Base-by-base conservation (phyloP, 768 basidiomycete genomes). In the Podaxis sp. region DNA sequence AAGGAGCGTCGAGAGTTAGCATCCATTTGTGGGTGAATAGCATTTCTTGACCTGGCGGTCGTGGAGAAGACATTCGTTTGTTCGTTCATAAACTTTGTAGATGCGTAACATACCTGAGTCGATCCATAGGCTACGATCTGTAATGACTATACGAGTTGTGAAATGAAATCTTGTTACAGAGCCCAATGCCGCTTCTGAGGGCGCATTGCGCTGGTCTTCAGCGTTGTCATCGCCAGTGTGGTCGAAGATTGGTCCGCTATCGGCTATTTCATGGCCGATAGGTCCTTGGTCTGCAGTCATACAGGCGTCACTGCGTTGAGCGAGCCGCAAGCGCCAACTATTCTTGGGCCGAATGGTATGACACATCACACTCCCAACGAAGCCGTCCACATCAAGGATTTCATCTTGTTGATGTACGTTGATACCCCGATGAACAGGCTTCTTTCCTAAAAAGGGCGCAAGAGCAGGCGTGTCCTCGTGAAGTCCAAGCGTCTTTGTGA, bases 1-100 rank as follows among this genome's bases (percentile, higher is more conserved):
- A 79, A 25, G 83, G 80, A 4, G 81, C 74, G 59, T 82, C 79
- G 11, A 82, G 73, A 0, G 77, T 79, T 40, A 84, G 72, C 81
- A 82, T 83, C 83, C 83, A 84, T 67, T 78, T 80, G 66, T 82
- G 79, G 1, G 79, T 77, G 60, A 75, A 73, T 2, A 63, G 63
- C 55, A 63, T 38, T 68, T 58, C n/a, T 57, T 50, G 59, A 64
- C 25, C 53, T 72, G 65, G 3, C 76, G 14, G 42, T 18, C 42
- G 5, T 18, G 16, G 6, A 18, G 16, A n/a, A 18, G 16, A 3
- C 16, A 6, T 44, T 16, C 42, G 42, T 44, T 44, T 44, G 42
- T 16, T 32, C 32, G 32, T 32, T 32, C n/a, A 18, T 16, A 44
- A 44, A 16, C 7, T 16, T 44, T 50, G 51, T 16, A 32, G 18